These are phyloP conservation scores for Saksenaea vasiformis DNA, from an alignment of 371 early-diverging fungal species.

Conservation along the genomic window DNA sequence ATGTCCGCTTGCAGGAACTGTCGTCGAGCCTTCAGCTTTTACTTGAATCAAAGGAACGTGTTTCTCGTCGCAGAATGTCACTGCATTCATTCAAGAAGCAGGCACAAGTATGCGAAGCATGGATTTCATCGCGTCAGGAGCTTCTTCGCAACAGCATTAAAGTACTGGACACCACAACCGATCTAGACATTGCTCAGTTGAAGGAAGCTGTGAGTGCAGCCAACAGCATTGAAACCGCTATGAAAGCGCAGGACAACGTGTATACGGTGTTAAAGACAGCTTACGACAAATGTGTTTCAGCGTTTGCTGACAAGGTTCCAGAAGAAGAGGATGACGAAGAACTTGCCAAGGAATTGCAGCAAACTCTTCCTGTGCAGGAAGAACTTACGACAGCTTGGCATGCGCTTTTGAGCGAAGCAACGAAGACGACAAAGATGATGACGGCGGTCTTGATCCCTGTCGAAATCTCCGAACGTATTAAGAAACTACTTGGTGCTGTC, in stretches of 20 bases:
- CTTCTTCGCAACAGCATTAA: constrained; percentile 12
- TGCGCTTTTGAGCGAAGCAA: constrained; percentile 1
- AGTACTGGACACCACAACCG: neutral
- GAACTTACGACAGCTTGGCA: constrained; percentile 19
- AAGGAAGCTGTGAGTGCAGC: constrained; percentile 31
- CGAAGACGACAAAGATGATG: neutral
- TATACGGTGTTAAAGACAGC: constrained; percentile 17
- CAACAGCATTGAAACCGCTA: constrained; percentile 31
- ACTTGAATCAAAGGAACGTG: constrained; percentile 40
- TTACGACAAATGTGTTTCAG: constrained; percentile 27
- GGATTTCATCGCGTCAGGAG: constrained; percentile 31
- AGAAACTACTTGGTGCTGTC: constrained; percentile 1
- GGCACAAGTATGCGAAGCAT: constrained; percentile 23
- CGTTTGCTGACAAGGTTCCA: constrained; percentile 21
- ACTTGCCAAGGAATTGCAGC: constrained; percentile 7
- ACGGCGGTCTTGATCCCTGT: constrained; percentile 18
- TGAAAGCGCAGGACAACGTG: constrained; percentile 26
- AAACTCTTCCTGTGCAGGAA: constrained; percentile 19
- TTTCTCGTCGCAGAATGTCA: constrained; percentile 37
- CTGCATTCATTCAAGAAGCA: constrained; percentile 34
- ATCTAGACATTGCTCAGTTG: constrained; percentile 15
- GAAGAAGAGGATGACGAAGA: constrained; percentile 21
- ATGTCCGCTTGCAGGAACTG: constrained; percentile 29
- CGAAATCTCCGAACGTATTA: constrained; percentile 10
- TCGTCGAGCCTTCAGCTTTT: constrained; percentile 28